phyloP scores from a whole-genome alignment of 257 asterid genomes.

The Solanum chmielewskii region DNA sequence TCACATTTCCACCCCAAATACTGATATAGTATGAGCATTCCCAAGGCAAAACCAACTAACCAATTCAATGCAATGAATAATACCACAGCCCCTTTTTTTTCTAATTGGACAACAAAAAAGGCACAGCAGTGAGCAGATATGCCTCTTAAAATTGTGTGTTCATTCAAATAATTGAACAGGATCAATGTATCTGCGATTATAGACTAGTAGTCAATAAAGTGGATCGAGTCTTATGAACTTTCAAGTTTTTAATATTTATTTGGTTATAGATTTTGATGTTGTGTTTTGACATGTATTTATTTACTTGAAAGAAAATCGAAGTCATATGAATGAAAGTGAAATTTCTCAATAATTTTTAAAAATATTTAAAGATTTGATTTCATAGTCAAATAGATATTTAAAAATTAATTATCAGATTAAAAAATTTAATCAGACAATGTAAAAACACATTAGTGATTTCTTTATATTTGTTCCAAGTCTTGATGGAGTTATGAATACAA shows the following conservation, averaged over 20 bases:
- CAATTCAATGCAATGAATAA: background rate
- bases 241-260: background rate
- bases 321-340: no score
- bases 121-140: background rate
- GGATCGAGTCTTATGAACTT: background rate
- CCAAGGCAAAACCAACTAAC: background rate
- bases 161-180: background rate
- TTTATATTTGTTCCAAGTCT: background rate
- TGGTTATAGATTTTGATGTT: no score
- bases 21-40: background rate
- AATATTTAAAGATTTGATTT: no score
- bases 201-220: background rate
- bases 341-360: no score
- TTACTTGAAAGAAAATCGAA: accelerated
- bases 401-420: background rate
- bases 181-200: accelerated
- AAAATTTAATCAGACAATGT: background rate
- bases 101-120: background rate
- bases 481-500: background rate
- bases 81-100: background rate
- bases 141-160: background rate
- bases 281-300: no score
- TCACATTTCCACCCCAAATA: background rate
- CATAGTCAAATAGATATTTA: background rate
- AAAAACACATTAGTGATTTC: background rate